Base-by-base conservation (phyloP, 1,284 basidiomycete genomes). In the Leccinum variabile region DNA sequence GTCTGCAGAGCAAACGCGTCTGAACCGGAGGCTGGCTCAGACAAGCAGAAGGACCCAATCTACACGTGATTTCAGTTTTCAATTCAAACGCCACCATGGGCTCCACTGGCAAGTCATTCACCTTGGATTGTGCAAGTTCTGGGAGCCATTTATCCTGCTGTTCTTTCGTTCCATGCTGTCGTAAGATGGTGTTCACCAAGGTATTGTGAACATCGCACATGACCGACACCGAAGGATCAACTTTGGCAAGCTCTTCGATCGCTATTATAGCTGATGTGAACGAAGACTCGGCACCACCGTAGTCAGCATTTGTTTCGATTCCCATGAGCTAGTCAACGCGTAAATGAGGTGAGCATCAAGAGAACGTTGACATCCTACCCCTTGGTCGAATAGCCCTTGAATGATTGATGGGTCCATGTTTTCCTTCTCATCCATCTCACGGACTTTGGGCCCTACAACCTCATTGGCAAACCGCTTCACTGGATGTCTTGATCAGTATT, bases 131-230 rank as follows among this genome's bases (percentile, higher is more conserved):
- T 0, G 95, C 80, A 5, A 99, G 86, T 70, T 86, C 83, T 3
- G 97, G 95, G 37, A 99, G 80, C 85, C 92, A 99, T 73, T 92
- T 92, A 65, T 92, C 88, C 76, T 95, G 86, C 72, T 98, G 89
- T 68, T 90, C 89, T 68, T 92, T 84, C 32, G 85, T 91, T 4
- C 89, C 97, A 75, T 98, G 92, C 70, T 89, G 89, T 65, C 96
- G 87, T 69, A 99, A 79, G 67, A 99, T 90, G 33, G 97, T 98
- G 80, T 98, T 97, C 70, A 98, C 93, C 57, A 98, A 88, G 5
- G 95, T 98, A 76, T 99, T 99, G 84, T 99, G 97, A 5, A 99
- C 97, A 74, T 99, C 97, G 70, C 94, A 96, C 72, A 98, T 79
- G 46, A 99, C 97, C 8, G 95, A 97, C 18, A 99, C 97, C 1